Conservation (phyloP, 2,329 filamentous ascomycete genomes). For the Orbilia blumenaviensis region DNA sequence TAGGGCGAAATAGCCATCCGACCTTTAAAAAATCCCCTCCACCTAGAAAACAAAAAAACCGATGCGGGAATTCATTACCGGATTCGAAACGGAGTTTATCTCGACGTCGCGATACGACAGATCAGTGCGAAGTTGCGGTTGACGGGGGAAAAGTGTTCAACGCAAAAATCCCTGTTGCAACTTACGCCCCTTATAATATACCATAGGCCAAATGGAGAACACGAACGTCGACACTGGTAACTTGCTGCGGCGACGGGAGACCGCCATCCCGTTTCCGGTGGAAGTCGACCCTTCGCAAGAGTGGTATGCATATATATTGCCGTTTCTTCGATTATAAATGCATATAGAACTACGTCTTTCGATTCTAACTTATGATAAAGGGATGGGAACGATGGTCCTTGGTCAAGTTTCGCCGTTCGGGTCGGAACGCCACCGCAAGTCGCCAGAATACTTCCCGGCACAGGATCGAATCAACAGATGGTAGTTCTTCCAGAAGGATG, state of each 20-base stretch:
- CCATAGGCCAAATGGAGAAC: neutral
- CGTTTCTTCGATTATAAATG: neutral
- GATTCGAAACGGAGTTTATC: neutral
- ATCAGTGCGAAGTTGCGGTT: too few species aligned
- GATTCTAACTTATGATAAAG: constrained; percentile 4
- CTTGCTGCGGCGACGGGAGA: neutral
- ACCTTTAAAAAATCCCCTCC: neutral
- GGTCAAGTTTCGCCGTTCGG: constrained; percentile 40
- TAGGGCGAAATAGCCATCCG: neutral
- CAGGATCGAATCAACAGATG: constrained; percentile 38
- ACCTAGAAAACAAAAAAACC: neutral
- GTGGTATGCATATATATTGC: neutral
- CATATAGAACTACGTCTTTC: neutral
- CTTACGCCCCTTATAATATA: neutral
- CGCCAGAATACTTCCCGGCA: constrained; percentile 14
- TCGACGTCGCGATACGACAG: constrained; percentile 1
- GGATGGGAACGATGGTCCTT: constrained; percentile 42
- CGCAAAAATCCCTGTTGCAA: constrained; percentile 13
- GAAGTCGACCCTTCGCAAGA: constrained; percentile 31
- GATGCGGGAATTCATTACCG: neutral
- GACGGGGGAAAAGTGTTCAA: neutral
- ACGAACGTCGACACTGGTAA: neutral
- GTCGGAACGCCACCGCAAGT: constrained; percentile 33
- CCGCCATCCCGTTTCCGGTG: neutral
- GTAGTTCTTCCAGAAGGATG: constrained; percentile 36